Base-by-base conservation (phyloP, 208 protist genomes). In the Acanthamoeba lenticulata region DNA sequence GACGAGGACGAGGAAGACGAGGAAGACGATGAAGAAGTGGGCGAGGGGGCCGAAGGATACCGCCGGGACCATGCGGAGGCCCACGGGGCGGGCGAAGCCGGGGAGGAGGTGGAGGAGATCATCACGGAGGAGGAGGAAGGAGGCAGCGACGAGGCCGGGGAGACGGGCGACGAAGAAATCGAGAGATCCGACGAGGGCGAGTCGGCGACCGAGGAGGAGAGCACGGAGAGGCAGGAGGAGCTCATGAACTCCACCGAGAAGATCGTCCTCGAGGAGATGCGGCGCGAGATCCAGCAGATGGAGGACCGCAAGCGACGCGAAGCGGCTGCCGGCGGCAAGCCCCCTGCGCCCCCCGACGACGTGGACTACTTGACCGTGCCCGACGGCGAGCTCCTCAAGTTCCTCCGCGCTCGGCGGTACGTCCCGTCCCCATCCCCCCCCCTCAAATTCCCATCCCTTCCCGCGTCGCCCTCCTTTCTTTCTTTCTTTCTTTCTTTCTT, bases 331-430 rank as follows among this genome's bases (percentile, higher is more conserved):
- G 6, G 29, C 19, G 6, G 21, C 29, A 21, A 69, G 9, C 45
- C 5, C 9, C 45, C 5, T 19, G 45, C 9, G 45, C 45, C 9
- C 60, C 27, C 60, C 29, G 60, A 69, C 60, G 29, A 34, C 6
- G 29, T 69, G 5, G 60, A 69, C 60, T 69, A 69, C 60, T 29
- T 21, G 13, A 69, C 60, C 27, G 60, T 69, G 27, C 27, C 60
- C 27, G 60, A 69, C 60, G 60, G 60, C 60, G 60, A 69, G 60
- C 60, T 69, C 29, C 60, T 69, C 60, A 69, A 69, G 60, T 69
- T 69, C 60, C 60, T 69, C 60, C 60, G 60, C 6, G 60, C 60
- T 27, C 6, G 60, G 60, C 5, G 60, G 60, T 69, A 60, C 52
- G 52, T 27, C 13, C 60, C 60, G 13, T 27, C 27, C 29, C 45